Evolutionary conservation across 2,329 filamentous ascomycete species (phyloP), one percentile per base, ranked within the genome.

Genomic region (Ophiostoma sp.): DNA sequence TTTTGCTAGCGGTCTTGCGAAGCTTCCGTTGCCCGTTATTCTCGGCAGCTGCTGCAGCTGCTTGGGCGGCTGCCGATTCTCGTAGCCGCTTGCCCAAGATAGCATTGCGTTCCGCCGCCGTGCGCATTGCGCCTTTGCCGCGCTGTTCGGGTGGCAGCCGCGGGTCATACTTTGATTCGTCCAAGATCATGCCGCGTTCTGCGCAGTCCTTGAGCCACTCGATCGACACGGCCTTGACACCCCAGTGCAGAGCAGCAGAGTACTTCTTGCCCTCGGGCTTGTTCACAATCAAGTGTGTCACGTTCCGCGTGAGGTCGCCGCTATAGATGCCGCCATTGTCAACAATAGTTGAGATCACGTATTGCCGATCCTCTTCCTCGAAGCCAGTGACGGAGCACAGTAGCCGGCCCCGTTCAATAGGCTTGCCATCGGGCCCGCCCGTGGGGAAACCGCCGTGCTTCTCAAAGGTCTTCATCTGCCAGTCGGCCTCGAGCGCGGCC

Each of bases 211-310:
- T 81, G 49, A 98, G 84, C 95, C 95, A 99, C 75, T 93, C 89
- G 45, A 91, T 77, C 1, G 90, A 88, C 38, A 99, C 92, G 38
- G 93, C 86, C 66, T 87, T 87, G 72, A 97, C 86, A 63, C 84
- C 83, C 93, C 95, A 99, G 73, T 84, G 84, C 72, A 86, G 87
- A n/a, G 94, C 95, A 68, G 92, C 92, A 68, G 87, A 86, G 76
- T 96, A 99, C 77, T 99, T 99, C 70, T 92, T 91, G 36, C 95
- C 94, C 72, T 91, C 86, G 8, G 94, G 88, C 66, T 85, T 85
- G 71, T 85, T 85, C 44, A 92, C 92, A 72, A 99, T 89, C 16
- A 99, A 84, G 77, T 99, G 95, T 1, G 93, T 96, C 72, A 96
- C 91, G 67, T 82, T 83, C 74, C 89, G 92, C 9, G 93, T 96